Evolutionary conservation across 2,329 filamentous ascomycete species (phyloP).

Genomic region (Rhytidhysteron rufulum): DNA sequence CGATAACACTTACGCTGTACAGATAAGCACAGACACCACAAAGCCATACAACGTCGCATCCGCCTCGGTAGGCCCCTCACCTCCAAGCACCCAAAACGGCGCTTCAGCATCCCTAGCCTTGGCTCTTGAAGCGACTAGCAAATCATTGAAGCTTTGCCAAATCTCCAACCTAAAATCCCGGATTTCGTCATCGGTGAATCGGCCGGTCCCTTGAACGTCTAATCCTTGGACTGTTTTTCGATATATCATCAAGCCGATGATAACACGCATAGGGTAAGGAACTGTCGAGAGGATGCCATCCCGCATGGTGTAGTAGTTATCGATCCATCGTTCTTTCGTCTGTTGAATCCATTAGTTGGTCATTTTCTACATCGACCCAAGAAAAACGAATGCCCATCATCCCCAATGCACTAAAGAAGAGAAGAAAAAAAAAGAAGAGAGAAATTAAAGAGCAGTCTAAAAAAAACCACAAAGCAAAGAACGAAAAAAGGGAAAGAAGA

Average conservation of each 20-base stretch:
- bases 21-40: slow-evolving; percentile 50
- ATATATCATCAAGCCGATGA: slow-evolving; percentile 51
- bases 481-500: not conserved
- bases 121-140: slow-evolving; percentile 37
- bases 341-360: no score
- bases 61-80: slow-evolving; percentile 52
- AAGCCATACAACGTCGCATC: slow-evolving; percentile 59
- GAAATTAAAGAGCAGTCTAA: not conserved
- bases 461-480: no score
- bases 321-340: slow-evolving; percentile 54
- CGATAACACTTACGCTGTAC: slow-evolving; percentile 47
- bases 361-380: no score
- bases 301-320: slow-evolving; percentile 59
- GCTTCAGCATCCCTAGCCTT: slow-evolving; percentile 11
- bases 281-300: slow-evolving; percentile 46
- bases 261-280: slow-evolving; percentile 49
- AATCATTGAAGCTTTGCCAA: slow-evolving; percentile 52
- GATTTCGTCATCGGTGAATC: slow-evolving; percentile 51
- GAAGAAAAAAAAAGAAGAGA: not conserved
- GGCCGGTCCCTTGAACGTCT: slow-evolving; percentile 54
- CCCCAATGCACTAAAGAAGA: no score
- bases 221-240: slow-evolving; percentile 43
- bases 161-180: slow-evolving; percentile 44
- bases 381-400: no score
- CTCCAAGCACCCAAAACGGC: slow-evolving; percentile 58